A percentile compares a stretch with the other conserved stretches of the same genome.
phyloP scores from a whole-genome alignment of 306 rosid genomes.

The Arachis stenosperma region DNA sequence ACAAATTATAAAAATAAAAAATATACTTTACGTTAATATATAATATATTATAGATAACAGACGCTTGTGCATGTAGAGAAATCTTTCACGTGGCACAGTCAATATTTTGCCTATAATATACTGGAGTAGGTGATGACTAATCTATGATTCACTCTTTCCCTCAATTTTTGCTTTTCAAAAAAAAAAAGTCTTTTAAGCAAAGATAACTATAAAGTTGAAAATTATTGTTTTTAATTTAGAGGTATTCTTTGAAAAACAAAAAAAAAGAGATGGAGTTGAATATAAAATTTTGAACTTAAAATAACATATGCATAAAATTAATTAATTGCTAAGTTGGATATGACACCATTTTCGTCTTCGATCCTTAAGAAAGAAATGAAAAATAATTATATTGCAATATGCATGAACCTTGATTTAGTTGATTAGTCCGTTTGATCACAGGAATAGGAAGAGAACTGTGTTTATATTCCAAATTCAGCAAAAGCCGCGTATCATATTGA shows the following conservation, averaged over 20 bases:
- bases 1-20: no score
- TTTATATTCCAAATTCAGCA: background rate
- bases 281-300: no score
- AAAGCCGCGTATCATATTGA: background rate
- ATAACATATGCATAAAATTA: no score
- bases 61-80: background rate
- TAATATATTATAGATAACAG: background rate
- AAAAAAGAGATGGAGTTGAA: no score
- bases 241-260: no score
- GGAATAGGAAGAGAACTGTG: background rate
- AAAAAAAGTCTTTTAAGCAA: no score
- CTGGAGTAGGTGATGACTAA: slow-evolving; percentile 24
- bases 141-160: background rate
- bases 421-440: background rate
- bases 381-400: no score
- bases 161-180: background rate
- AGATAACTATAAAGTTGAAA: no score
- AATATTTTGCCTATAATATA: background rate
- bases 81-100: slow-evolving; percentile 10
- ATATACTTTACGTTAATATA: no score
- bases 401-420: background rate
- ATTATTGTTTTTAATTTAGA: no score
- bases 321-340: no score
- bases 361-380: background rate
- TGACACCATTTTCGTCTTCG: no score